Conservation (phyloP, 1,139 yeast species). For the Kodamaea fungicola region DNA sequence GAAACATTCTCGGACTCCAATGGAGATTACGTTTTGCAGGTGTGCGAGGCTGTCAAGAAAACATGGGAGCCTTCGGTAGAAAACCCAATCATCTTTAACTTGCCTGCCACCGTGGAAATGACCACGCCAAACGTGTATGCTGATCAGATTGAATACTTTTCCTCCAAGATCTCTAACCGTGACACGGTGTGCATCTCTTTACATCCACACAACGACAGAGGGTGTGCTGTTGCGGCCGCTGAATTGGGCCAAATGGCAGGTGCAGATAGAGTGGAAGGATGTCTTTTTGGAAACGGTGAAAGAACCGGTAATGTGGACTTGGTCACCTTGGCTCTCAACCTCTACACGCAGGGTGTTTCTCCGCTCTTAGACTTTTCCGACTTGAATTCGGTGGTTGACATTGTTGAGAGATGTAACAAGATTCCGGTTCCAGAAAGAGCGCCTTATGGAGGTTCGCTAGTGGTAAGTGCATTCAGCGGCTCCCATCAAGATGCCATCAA, state of each 20-base stretch:
- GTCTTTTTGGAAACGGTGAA: conserved; percentile 97
- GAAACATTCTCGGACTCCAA: conserved; percentile 92
- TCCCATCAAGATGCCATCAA: conserved; percentile 98
- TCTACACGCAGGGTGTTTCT: conserved; percentile 90
- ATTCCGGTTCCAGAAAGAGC: conserved; percentile 92
- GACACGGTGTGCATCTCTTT: conserved; percentile 85
- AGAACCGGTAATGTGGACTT: conserved; percentile 97
- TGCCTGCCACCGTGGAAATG: conserved; percentile 98
- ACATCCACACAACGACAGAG: conserved; percentile 96
- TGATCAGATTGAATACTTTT: conserved; percentile 91
- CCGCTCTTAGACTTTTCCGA: conserved; percentile 89
- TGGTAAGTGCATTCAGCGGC: conserved; percentile 94
- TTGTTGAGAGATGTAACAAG: conserved; percentile 92
- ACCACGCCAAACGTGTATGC: conserved; percentile 93
- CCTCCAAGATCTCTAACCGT: conserved; percentile 73
- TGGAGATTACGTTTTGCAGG: conserved; percentile 73
- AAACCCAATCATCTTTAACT: conserved; percentile 86
- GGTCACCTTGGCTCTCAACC: conserved; percentile 85
- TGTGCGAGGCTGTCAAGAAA: conserved; percentile 91
- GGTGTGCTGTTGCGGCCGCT: conserved; percentile 97
- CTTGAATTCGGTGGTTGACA: conserved; percentile 72
- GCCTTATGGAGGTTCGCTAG: conserved; percentile 95
- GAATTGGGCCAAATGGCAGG: conserved; percentile 94
- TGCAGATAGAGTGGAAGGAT: conserved; percentile 97
- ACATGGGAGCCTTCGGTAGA: conserved; percentile 90